phyloP scores from a whole-genome alignment of 2,329 filamentous ascomycete genomes.

The Paecilomyces sp. region DNA sequence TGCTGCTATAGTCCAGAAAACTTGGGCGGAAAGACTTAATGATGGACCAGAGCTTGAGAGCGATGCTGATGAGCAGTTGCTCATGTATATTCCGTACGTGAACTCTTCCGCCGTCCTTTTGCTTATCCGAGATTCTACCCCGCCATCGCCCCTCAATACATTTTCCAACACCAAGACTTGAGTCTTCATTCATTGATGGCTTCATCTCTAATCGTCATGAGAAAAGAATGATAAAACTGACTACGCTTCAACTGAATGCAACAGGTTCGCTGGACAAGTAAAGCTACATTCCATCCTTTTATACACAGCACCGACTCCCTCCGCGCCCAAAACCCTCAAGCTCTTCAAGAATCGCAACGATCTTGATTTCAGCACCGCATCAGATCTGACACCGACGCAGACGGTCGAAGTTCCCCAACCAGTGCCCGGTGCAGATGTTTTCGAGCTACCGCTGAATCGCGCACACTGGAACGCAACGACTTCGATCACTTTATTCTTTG shows the following conservation, averaged over 20 bases:
- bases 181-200: background rate
- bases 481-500: conserved; percentile 76
- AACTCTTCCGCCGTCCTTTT: background rate
- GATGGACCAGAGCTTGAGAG: conserved; percentile 70
- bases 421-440: conserved; percentile 53
- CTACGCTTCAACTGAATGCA: background rate
- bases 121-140: background rate
- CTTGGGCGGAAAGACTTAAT: conserved; percentile 74
- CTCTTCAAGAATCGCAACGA: conserved; percentile 81
- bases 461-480: conserved; percentile 83
- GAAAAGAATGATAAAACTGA: background rate
- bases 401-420: conserved; percentile 70
- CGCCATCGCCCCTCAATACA: background rate
- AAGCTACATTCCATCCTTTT: conserved; percentile 86
- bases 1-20: conserved; percentile 74
- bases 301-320: conserved; percentile 63
- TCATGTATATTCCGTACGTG: conserved; percentile 81
- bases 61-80: conserved; percentile 85
- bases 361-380: conserved; percentile 73
- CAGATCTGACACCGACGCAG: conserved; percentile 65
- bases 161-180: conserved; percentile 13
- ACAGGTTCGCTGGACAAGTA: conserved; percentile 84
- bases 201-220: too few species aligned
- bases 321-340: conserved; percentile 75
- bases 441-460: conserved; percentile 83